Percentiles rank a stretch among this genome's conserved stretches.
These are phyloP conservation scores for Puccinellia tenuiflora DNA, from an alignment of 176 grass and related monocot genomes.

Conservation along the genomic window DNA sequence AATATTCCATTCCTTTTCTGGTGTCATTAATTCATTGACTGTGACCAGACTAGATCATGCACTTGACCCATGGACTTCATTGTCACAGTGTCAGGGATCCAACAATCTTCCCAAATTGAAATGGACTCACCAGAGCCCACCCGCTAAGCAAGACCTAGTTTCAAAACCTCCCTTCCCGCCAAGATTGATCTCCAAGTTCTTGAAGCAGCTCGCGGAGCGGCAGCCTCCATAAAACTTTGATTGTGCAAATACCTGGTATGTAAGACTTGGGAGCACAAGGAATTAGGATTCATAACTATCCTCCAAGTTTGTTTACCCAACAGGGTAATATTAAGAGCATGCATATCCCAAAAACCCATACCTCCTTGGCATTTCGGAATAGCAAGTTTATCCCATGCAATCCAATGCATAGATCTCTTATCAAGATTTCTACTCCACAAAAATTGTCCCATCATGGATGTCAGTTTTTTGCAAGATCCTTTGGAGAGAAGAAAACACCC, in stretches of 20 bases:
- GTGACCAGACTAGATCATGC: fast-evolving
- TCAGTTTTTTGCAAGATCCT: neutral
- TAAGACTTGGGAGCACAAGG: neutral
- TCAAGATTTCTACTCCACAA: neutral
- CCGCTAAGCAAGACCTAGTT: too few relatives aligned
- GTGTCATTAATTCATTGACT: too few relatives aligned
- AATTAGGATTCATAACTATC: neutral
- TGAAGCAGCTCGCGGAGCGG: neutral
- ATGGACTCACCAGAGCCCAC: too few relatives aligned
- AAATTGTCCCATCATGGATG: neutral
- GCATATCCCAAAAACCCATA: neutral
- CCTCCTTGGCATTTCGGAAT: neutral
- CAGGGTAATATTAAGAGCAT: neutral
- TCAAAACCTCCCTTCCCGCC: too few relatives aligned
- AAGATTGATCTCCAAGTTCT: neutral
- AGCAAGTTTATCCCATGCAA: neutral
- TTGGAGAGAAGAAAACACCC: neutral
- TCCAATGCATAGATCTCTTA: neutral
- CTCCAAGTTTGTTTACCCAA: neutral
- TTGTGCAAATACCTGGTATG: neutral
- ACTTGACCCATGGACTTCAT: too few relatives aligned
- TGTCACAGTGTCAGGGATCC: too few relatives aligned
- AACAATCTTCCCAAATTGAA: too few relatives aligned
- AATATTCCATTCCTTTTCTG: too few relatives aligned
- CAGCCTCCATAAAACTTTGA: neutral